Conservation (phyloP, 208 protist genomes). For the Acanthamoeba triangularis region DNA sequence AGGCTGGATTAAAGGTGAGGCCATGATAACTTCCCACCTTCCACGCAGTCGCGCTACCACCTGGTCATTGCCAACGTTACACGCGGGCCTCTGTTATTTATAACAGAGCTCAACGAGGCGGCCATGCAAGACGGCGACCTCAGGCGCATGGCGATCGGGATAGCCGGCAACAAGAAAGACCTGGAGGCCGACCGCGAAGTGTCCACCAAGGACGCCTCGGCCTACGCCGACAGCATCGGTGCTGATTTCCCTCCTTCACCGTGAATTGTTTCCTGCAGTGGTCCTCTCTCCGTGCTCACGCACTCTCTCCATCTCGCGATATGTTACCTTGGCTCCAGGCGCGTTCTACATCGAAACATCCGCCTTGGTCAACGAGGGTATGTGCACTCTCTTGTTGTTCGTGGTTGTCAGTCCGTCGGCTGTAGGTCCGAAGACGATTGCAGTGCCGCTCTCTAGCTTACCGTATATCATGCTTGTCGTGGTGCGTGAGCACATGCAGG, state of each 20-base stretch:
- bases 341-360: constrained; percentile 53
- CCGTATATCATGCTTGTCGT: too few relatives aligned
- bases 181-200: constrained; percentile 74
- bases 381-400: not conserved
- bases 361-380: not conserved
- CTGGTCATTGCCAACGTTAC: not conserved
- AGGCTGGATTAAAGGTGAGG: constrained; percentile 78
- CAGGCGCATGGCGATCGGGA: constrained; percentile 1
- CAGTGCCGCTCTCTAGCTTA: not conserved
- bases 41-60: not conserved
- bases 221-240: constrained; percentile 76
- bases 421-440: not conserved
- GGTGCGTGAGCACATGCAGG: not conserved
- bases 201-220: not conserved
- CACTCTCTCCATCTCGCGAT: not conserved
- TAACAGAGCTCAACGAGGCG: constrained; percentile 67
- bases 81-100: too few relatives aligned
- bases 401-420: not conserved
- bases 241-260: not conserved
- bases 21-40: not conserved
- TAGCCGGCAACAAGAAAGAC: constrained; percentile 77
- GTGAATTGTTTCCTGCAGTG: too few relatives aligned
- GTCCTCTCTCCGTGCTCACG: not conserved
- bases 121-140: constrained; percentile 4
- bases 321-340: not conserved